Base-by-base conservation (phyloP, 495 filamentous ascomycete genomes). In the Geopyxis carbonaria region DNA sequence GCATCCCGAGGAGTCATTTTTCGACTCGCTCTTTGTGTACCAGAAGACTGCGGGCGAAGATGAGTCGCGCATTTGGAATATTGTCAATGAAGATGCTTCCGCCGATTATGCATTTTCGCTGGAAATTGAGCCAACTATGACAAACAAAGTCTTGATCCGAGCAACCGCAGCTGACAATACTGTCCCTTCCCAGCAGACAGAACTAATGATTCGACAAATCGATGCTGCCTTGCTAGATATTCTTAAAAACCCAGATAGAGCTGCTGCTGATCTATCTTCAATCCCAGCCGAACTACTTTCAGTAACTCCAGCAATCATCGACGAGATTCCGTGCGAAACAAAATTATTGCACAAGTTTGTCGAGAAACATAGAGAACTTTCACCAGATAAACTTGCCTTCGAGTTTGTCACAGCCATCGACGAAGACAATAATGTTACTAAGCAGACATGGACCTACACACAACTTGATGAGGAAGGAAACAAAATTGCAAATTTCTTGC, bases 21-120 rank as follows among this genome's bases (percentile, higher is more conserved):
- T 91, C 47, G 81, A 91, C 55, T 80, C 80, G 0, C 57, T 91
- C 21, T 73, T 91, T 51, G 74, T 75, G 0, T 87, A 80, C 51
- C 83, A 86, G 48, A 84, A 80, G 44, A 39, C 35, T 0, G 31
- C 41, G 0, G 36, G 34, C 0, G 23, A 44, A 2, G 40, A 48
- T 11, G 48, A 56, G 3, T 1, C 22, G 2, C 31, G 41, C 7
- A 32, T 46, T 1, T 76, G 70, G 70, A 53, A 65, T 20, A 38
- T 69, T 6, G 42, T 66, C 11, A 58, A 66, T 33, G 75, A 75
- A 42, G 59, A 65, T 40, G 68, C 70, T 35, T 65, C 58, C 10
- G 66, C 70, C 27, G 70, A 76, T 55, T 85, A 80, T 52, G 57
- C 72, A 2, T 55, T 84, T 3, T 85, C 82, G 0, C 55, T 91